phyloP scores from a whole-genome alignment of 768 basidiomycete genomes.

The Mycena rosella region DNA sequence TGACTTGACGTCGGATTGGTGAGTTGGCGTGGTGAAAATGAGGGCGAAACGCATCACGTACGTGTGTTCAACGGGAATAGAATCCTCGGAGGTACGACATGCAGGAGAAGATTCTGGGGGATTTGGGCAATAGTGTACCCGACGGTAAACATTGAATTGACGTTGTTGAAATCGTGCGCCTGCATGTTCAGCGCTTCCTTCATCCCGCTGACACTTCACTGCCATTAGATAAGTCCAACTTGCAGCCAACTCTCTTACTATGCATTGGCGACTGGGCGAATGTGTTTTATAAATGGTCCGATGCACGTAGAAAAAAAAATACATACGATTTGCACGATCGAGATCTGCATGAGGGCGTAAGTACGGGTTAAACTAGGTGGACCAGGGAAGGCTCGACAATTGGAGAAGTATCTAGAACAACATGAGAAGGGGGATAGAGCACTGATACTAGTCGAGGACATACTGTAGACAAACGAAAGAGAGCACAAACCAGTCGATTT shows the following conservation, averaged over 20 bases:
- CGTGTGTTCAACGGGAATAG: slow-evolving; percentile 63
- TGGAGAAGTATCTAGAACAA: slow-evolving; percentile 33
- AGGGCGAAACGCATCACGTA: not conserved
- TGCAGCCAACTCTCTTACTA: slow-evolving; percentile 46
- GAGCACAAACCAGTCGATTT: slow-evolving; percentile 78
- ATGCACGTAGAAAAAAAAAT: too few species aligned
- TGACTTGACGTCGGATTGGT: slow-evolving; percentile 66
- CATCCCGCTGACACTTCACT: slow-evolving; percentile 73
- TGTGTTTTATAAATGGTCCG: not conserved
- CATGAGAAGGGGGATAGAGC: slow-evolving; percentile 4
- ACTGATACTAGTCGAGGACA: not conserved
- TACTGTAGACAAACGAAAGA: slow-evolving; percentile 55
- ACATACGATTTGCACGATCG: slow-evolving; percentile 67
- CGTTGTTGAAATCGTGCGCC: slow-evolving; percentile 72
- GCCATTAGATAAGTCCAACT: not conserved
- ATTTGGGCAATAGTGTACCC: slow-evolving; percentile 84
- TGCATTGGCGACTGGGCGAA: slow-evolving; percentile 65
- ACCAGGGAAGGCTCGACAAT: slow-evolving; percentile 10
- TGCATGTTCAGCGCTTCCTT: slow-evolving; percentile 76
- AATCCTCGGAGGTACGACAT: slow-evolving; percentile 70
- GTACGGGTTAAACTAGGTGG: not conserved
- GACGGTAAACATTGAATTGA: slow-evolving; percentile 79
- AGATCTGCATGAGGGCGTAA: slow-evolving; percentile 59
- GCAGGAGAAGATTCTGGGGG: slow-evolving; percentile 75
- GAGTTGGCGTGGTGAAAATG: not conserved